These are phyloP conservation scores for Neonectria magnoliae DNA, from an alignment of 2,329 filamentous ascomycete species.

Conservation along the genomic window DNA sequence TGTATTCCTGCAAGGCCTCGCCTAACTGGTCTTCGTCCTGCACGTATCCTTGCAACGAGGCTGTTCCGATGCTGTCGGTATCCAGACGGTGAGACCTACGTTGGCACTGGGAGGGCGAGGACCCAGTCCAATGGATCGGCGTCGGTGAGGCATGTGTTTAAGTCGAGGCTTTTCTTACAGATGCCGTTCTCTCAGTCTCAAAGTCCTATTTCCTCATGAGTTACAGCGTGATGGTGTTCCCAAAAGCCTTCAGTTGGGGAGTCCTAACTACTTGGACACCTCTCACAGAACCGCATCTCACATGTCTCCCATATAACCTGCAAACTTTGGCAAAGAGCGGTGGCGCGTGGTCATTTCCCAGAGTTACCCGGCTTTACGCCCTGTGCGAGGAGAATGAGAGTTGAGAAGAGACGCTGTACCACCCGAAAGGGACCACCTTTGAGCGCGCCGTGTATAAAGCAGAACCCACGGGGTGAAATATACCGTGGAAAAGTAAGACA, in stretches of 20 bases:
- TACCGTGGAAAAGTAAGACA: not conserved
- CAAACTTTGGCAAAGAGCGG: constrained; percentile 8
- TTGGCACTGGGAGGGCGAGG: not conserved
- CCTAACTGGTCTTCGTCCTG: constrained; percentile 35
- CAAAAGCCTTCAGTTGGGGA: not conserved
- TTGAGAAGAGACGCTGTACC: constrained; percentile 29
- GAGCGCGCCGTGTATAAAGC: not conserved
- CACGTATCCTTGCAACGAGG: constrained; percentile 34
- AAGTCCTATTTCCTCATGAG: too few species aligned
- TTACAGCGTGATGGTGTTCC: not conserved
- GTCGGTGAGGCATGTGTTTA: not conserved
- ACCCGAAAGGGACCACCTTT: constrained; percentile 7
- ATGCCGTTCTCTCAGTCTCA: not conserved
- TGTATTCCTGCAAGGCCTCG: constrained; percentile 33
- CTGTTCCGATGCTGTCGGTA: constrained; percentile 38
- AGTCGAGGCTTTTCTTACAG: not conserved
- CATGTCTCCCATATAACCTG: not conserved
- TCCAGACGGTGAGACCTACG: constrained; percentile 35
- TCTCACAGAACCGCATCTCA: not conserved
- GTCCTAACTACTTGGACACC: not conserved
- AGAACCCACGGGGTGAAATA: not conserved
- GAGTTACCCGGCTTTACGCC: constrained; percentile 24
- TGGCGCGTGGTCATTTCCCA: constrained; percentile 29
- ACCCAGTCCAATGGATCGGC: constrained; percentile 37
- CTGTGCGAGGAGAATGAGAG: constrained; percentile 19